phyloP scores from a whole-genome alignment of 1,284 basidiomycete genomes.

The Irpex rosettiformis region DNA sequence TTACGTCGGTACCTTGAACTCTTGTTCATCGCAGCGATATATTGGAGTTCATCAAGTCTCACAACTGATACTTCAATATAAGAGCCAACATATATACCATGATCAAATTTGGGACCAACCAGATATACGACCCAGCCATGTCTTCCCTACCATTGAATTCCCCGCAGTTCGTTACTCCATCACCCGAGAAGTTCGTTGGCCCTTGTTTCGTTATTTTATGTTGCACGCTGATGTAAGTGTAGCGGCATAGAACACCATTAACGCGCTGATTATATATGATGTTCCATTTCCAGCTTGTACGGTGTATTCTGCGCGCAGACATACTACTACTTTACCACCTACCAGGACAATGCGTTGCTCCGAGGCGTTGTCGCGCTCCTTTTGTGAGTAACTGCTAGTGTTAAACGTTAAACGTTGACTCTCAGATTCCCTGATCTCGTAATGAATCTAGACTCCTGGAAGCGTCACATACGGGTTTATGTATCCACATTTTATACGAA shows the following conservation, averaged over 20 bases:
- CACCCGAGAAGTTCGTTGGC: background rate
- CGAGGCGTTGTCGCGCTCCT: background rate
- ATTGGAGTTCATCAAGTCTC: no score
- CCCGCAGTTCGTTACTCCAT: background rate
- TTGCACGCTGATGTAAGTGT: background rate
- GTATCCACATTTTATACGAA: background rate
- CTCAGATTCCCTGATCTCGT: no score
- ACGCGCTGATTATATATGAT: background rate
- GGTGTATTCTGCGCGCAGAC: background rate
- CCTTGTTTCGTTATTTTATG: background rate
- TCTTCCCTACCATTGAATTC: background rate
- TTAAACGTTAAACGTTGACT: no score
- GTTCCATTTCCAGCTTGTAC: no score
- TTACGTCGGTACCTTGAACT: no score
- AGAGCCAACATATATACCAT: no score
- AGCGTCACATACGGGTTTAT: background rate
- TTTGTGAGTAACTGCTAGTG: background rate
- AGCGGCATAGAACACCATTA: background rate
- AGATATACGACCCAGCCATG: no score
- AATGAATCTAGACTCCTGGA: background rate
- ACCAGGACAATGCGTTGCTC: background rate
- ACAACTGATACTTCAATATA: no score
- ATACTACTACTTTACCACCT: background rate
- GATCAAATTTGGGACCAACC: no score
- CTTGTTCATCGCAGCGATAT: no score